Evolutionary conservation across 805 yeast species (phyloP).

Genomic region (Yarrowia hollandica): DNA sequence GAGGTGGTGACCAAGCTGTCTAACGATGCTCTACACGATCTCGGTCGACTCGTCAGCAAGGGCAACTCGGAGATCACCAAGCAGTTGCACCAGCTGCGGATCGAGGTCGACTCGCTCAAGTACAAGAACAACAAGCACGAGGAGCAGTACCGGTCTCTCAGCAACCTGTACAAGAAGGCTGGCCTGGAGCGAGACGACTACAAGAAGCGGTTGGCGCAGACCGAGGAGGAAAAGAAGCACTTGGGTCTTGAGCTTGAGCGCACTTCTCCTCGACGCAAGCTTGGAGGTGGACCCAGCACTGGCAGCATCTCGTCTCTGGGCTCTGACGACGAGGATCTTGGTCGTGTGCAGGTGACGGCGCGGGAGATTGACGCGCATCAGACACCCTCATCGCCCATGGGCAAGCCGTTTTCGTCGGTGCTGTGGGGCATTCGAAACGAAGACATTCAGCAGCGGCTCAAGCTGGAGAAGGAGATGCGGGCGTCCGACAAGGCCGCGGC

Average conservation of each 20-base stretch:
- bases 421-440: conserved; percentile 26
- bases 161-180: conserved; percentile 10
- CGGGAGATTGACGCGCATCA: conserved; percentile 2
- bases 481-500: conserved; percentile 22
- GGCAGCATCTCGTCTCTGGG: neutral
- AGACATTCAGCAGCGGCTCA: conserved; percentile 23
- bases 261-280: neutral
- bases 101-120: conserved; percentile 23
- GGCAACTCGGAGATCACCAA: conserved; percentile 26
- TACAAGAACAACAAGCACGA: conserved; percentile 21
- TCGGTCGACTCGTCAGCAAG: conserved; percentile 5
- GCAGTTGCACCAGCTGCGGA: conserved; percentile 23
- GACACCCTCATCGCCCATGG: conserved; percentile 14
- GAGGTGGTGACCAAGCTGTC: conserved; percentile 22
- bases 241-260: neutral
- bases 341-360: conserved; percentile 16
- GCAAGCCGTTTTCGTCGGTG: conserved; percentile 23
- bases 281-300: neutral
- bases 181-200: conserved; percentile 26
- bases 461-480: conserved; percentile 27
- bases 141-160: conserved; percentile 22
- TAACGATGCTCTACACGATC: conserved; percentile 20
- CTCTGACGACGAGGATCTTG: conserved; percentile 16
- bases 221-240: neutral
- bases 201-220: conserved; percentile 21